Evolutionary conservation across 2,329 filamentous ascomycete species (phyloP), one percentile per base, ranked within the genome.

Genomic region (Clonostachys rosea): DNA sequence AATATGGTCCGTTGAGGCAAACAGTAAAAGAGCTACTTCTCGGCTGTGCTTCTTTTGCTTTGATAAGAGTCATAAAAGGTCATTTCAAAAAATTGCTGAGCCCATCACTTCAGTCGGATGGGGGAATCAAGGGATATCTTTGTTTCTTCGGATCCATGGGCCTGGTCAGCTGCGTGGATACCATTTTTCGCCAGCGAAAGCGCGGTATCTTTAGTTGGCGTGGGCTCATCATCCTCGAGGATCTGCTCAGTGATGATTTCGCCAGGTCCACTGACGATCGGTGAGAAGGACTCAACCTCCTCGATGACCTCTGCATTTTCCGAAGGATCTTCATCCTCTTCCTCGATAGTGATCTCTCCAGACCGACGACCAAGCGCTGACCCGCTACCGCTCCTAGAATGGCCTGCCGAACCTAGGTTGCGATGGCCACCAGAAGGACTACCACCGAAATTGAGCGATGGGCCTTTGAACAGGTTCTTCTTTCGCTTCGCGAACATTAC

Each of bases 401-500:
- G 68, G 46, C 57, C 51, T 3, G 51, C 50, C 50, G 67, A 75
- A 47, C 76, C 67, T 4, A 46, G 33, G 62, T 61, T 1, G 58
- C 66, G 12, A 62, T 63, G 16, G 47, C 39, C 67, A 55, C 43
- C 63, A 56, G 30, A 65, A 58, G 40, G 59, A 53, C 51, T 65
- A n/a, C 59, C 68, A 46, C 72, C 74, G 42, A 84, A 71, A 53
- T 79, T 78, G 33, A 86, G 68, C 65, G 83, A 83, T 0, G 89
- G 89, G 0, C 89, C 89, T 62, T 92, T 92, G 71, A 95, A 94
- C 3, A 91, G 65, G 47, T 83, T 89, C 49, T 87, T 79, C 68
- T 92, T 95, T 49, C 89, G 72, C 61, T 90, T 90, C 2, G 89
- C 89, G 59, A 94, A 95, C 41, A 90, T 72, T 1, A 94, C 76